Evolutionary conservation across 768 basidiomycete species (phyloP), one percentile per base, ranked within the genome.

Genomic region (Ramaria sp.): DNA sequence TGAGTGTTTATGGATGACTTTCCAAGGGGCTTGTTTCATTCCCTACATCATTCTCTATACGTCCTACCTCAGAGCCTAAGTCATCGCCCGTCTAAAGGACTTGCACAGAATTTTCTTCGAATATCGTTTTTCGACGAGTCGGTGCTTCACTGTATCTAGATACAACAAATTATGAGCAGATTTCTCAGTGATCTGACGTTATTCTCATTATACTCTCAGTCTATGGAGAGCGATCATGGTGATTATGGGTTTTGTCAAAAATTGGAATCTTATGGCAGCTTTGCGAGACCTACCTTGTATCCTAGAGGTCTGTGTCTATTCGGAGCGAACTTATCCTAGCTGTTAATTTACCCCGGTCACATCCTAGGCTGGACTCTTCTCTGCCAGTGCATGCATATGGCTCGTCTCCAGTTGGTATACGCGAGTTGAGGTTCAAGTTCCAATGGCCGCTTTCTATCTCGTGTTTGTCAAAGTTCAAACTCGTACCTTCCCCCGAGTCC

Each of bases 1-100:
- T 4, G 13, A 30, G 48, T 24, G 48, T 49, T 15, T 19, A 54
- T 24, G 17, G 48, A 48, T 24, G 22, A 15, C 27, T n/a, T 37
- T 4, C 82, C n/a, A 31, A 56, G 54, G 22, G 11, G 13, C 54
- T 66, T 41, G 53, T 62, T 69, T 69, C 55, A 53, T 67, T 24
- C 67, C 68, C 20, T 68, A 61, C 31, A 38, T 54, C 37, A 45
- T 61, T 30, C 46, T 59, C 34, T 34, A 47, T 54, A 17, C 34
- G 34, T 43, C 20, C 43, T 17, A 19, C 15, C 10, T 53, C 31
- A 6, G 37, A 24, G 7, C n/a, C 51, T 3, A 45, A 11, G 22
- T 13, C 24, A 22, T 38, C 37, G 1, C 46, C 27, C 42, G 15
- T 12, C 48, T 17, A 19, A 17, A 54, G 27, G 37, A 64, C 57